Base-by-base conservation (phyloP, 768 basidiomycete species). In the Amanita fuliginea region DNA sequence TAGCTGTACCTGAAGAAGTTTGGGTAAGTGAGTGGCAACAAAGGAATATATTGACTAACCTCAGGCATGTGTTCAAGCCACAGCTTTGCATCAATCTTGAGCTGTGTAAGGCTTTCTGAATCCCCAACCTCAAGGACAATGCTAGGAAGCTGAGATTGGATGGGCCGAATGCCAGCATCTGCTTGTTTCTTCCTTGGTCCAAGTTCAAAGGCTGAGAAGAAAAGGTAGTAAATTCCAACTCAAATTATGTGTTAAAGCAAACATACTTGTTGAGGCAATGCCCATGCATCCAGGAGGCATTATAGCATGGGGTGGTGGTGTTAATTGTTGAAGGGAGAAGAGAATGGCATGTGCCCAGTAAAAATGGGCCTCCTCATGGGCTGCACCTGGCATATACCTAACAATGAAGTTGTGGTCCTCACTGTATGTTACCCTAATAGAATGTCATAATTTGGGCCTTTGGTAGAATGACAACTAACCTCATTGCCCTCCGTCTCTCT, bases 381-480 rank as follows among this genome's bases (percentile, higher is more conserved):
- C 41, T 28, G 18, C 9, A 51, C 52, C 36, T 51, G 54, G 52
- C 50, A 55, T 53, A 43, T 45, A 57, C 32, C 40, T 53, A 49
- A 57, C 52, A 47, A 57, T 54, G 46, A 57, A 57, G 43, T 57
- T 55, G 44, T 51, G 26, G 34, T 53, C 56, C 49, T 57, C 54
- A 33, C 54, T 57, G 33, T 55, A 57, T 6, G 54, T 51, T 45
- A 57, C 49, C 32, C 54, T 57, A 53, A 42, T 53, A 57, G 36
- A 55, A 53, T 33, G 16, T 57, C 52, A 55, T 49, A 47, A 53
- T 53, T 14, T 24, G 34, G 8, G 32, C 9, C 18, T 21, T 46
- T 21, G 34, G 32, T 55, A 53, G 46, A 47, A 51, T 47, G 22
- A 41, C 33, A 51, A 55, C 56, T 46, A 22, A 40, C 39, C 19